Conservation (phyloP, 805 yeast species). For the Yamadazyma sp. region DNA sequence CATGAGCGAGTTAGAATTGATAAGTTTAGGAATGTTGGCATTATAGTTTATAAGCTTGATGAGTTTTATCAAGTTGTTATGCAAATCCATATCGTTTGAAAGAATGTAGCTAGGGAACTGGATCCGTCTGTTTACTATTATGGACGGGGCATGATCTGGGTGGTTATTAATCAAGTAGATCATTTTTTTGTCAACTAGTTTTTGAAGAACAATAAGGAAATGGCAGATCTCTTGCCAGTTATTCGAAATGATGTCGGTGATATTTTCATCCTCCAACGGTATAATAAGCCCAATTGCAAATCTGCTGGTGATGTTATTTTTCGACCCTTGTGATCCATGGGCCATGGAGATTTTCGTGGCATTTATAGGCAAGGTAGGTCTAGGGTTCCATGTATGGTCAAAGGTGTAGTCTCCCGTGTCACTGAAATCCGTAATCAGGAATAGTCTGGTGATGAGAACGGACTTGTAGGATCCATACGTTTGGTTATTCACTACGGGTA, state of each 20-base stretch:
- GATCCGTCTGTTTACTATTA: constrained; percentile 30
- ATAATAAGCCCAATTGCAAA: constrained; percentile 50
- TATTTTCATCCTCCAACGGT: constrained; percentile 38
- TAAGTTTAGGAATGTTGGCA: constrained; percentile 47
- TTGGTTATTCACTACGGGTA: constrained; percentile 43
- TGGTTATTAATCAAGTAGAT: constrained; percentile 21
- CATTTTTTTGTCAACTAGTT: constrained; percentile 38
- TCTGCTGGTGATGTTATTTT: constrained; percentile 30
- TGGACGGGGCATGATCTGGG: constrained; percentile 27
- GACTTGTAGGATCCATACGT: constrained; percentile 32
- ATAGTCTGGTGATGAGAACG: constrained; percentile 46
- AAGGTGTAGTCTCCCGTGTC: constrained; percentile 1
- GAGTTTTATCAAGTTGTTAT: constrained; percentile 33
- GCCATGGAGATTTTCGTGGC: constrained; percentile 18
- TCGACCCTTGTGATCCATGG: constrained; percentile 2
- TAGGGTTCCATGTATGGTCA: constrained; percentile 39
- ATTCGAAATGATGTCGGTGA: constrained; percentile 44
- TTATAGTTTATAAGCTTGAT: constrained; percentile 39
- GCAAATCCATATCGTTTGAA: constrained; percentile 46
- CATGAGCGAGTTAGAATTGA: constrained; percentile 40
- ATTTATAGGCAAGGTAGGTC: constrained; percentile 36
- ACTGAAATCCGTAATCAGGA: constrained; percentile 34
- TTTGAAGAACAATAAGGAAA: constrained; percentile 40
- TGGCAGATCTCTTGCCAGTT: constrained; percentile 51
- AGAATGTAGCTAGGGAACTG: constrained; percentile 39